phyloP scores from a whole-genome alignment of 2,329 filamentous ascomycete genomes.

The Cladorrhinum sp. region DNA sequence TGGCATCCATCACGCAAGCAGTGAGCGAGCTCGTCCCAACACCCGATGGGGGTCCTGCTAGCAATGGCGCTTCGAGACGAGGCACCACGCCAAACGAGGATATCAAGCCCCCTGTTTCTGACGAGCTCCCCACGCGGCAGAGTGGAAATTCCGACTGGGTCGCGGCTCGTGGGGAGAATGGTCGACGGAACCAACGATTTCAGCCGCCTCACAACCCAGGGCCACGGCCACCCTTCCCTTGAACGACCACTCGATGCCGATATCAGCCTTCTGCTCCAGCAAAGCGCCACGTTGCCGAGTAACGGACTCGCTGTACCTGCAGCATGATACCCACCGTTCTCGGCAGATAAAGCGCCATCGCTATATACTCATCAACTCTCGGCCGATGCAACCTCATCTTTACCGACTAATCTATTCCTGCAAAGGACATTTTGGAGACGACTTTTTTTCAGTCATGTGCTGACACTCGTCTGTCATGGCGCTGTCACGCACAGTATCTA shows the following conservation, averaged over 20 bases:
- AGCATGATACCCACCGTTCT: constrained; percentile 24
- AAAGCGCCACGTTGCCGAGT: constrained; percentile 1
- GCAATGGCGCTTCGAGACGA: constrained; percentile 22
- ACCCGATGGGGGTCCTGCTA: constrained; percentile 26
- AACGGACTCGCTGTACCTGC: constrained; percentile 18
- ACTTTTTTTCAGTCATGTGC: too few relatives aligned
- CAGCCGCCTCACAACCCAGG: constrained; percentile 20
- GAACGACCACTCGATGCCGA: constrained; percentile 2
- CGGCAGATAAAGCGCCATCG: background rate
- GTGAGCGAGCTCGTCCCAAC: constrained; percentile 66
- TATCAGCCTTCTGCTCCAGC: background rate
- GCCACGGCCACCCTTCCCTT: constrained; percentile 25
- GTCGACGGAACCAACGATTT: constrained; percentile 22
- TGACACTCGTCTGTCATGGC: background rate
- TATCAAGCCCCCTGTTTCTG: constrained; percentile 52
- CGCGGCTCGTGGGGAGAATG: constrained; percentile 36
- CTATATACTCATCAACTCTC: background rate
- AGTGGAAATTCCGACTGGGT: constrained; percentile 38
- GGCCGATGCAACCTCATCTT: background rate
- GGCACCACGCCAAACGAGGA: constrained; percentile 43
- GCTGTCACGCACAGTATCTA: background rate
- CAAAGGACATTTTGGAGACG: background rate
- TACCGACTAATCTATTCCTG: background rate
- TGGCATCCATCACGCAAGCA: constrained; percentile 69
- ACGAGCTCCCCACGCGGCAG: constrained; percentile 51